Conservation (phyloP, 2,329 filamentous ascomycete genomes). For the Ceratocystis destructans region DNA sequence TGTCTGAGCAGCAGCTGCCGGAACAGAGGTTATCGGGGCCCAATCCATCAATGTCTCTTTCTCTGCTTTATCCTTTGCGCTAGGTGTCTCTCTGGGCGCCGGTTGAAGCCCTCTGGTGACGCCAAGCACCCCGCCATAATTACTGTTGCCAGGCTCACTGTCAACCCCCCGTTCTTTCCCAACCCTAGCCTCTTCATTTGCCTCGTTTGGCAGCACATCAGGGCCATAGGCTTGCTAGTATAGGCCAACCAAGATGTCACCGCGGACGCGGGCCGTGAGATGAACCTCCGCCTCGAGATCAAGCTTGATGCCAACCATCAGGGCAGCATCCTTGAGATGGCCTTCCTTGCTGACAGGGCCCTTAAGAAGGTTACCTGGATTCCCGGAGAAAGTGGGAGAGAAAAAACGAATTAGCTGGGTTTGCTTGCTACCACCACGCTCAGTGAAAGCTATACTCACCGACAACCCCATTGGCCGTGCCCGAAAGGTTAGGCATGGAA, state of each 20-base stretch:
- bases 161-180: not conserved
- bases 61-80: not conserved
- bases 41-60: not conserved
- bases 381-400: not conserved
- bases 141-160: not conserved
- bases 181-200: not conserved
- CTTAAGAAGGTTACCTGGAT: slow-evolving; percentile 39
- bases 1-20: not conserved
- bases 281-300: slow-evolving; percentile 50
- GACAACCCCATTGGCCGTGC: slow-evolving; percentile 26
- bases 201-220: not conserved
- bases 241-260: slow-evolving; percentile 47
- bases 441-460: slow-evolving; percentile 20
- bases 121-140: not conserved
- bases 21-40: not conserved
- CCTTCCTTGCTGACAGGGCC: slow-evolving; percentile 44
- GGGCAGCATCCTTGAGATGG: slow-evolving; percentile 42
- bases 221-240: slow-evolving; percentile 29
- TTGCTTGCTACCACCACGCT: not conserved
- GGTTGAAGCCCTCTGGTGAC: not conserved
- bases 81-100: not conserved
- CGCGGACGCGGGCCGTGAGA: slow-evolving; percentile 44
- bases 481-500: slow-evolving; percentile 28
- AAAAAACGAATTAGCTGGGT: not conserved
- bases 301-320: slow-evolving; percentile 49